Percentiles rank a stretch among this genome's conserved stretches.
Conservation (phyloP, 108 stramenopile genomes). For the Schizochytrium sp. region DNA sequence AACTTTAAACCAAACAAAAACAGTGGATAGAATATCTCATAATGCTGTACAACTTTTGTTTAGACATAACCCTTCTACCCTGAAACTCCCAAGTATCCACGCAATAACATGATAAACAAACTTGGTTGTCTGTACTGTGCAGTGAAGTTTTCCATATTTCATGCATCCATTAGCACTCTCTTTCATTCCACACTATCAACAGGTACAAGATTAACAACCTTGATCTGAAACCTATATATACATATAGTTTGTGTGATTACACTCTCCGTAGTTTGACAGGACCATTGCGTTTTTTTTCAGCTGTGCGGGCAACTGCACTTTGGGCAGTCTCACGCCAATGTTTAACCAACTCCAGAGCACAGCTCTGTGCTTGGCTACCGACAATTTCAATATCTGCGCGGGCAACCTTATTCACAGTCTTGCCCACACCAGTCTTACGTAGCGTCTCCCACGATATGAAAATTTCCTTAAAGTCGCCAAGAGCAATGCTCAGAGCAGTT, state of each 20-base stretch:
- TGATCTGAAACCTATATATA: no score
- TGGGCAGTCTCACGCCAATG: background rate
- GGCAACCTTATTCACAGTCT: slow-evolving; percentile 28
- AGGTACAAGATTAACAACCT: no score
- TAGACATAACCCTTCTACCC: background rate
- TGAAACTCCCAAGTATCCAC: background rate
- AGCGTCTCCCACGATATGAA: slow-evolving; percentile 13
- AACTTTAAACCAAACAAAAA: background rate
- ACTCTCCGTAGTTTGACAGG: background rate
- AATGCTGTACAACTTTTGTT: background rate
- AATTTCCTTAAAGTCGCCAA: background rate
- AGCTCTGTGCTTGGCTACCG: background rate
- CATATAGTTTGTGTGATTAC: background rate
- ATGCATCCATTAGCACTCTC: no score
- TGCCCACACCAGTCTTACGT: background rate
- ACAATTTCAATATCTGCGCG: background rate
- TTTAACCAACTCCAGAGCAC: background rate
- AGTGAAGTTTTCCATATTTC: no score
- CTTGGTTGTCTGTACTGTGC: no score
- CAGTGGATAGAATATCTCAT: background rate
- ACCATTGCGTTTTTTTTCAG: background rate
- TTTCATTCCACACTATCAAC: no score
- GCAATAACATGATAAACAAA: background rate
- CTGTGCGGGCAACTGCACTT: background rate
- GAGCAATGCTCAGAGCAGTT: background rate